A percentile compares a stretch with the other conserved stretches of the same genome.
These are phyloP conservation scores for Yarrowia bubula DNA, from an alignment of 805 yeast genomes.

Conservation along the genomic window DNA sequence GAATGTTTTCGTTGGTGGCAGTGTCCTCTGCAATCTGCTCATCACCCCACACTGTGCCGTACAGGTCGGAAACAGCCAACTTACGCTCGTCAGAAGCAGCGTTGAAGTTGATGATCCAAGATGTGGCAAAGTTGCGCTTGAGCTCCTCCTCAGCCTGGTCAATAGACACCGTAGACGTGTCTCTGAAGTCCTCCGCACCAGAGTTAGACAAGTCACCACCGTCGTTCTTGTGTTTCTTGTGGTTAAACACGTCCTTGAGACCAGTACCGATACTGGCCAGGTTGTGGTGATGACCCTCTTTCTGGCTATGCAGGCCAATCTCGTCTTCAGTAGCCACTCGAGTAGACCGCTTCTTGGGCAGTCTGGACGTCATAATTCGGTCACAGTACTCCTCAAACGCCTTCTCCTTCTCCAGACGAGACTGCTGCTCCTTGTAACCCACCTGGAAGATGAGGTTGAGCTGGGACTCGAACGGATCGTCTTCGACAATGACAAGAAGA, in stretches of 20 bases:
- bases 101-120: slow-evolving; percentile 70
- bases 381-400: slow-evolving; percentile 43
- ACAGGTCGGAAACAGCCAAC: slow-evolving; percentile 45
- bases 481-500: slow-evolving; percentile 68
- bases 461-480: slow-evolving; percentile 85
- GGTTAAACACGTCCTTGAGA: slow-evolving; percentile 13
- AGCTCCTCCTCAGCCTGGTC: slow-evolving; percentile 43
- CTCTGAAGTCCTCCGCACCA: slow-evolving; percentile 12
- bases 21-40: slow-evolving; percentile 42
- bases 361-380: slow-evolving; percentile 30
- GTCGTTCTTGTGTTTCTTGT: slow-evolving; percentile 9
- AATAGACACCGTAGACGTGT: slow-evolving; percentile 32
- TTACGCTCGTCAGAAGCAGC: slow-evolving; percentile 37
- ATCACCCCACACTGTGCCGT: slow-evolving; percentile 34
- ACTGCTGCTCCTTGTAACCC: slow-evolving; percentile 55
- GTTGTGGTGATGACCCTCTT: background rate
- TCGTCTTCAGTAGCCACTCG: slow-evolving; percentile 17
- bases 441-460: slow-evolving; percentile 61
- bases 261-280: slow-evolving; percentile 9
- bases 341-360: slow-evolving; percentile 25
- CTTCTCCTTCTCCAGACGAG: slow-evolving; percentile 52
- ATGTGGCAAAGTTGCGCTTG: slow-evolving; percentile 50
- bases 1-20: slow-evolving; percentile 45
- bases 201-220: background rate
- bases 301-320: background rate